Evolutionary conservation across 495 filamentous ascomycete species (phyloP), one percentile per base, ranked within the genome.

Genomic region (Penicillium cinerascens): DNA sequence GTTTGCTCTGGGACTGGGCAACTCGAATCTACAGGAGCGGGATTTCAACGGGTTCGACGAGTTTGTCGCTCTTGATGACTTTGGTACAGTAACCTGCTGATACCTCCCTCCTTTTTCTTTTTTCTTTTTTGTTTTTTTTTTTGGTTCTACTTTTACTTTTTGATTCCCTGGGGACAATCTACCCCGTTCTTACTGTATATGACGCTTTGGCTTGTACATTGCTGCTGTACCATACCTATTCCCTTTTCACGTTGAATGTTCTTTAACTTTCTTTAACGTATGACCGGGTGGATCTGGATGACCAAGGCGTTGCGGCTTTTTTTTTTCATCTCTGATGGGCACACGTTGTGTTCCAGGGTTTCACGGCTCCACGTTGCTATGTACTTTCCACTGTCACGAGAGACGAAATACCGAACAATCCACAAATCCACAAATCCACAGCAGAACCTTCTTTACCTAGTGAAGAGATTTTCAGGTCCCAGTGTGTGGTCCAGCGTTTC

Each of bases 11-110:
- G 64, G 61, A 10, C 43, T 72, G 41, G 69, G 65, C 16, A 62
- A 60, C 51, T 63, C 54, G 27, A 51, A 49, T 3, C 46, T 54
- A 15, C 56, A 56, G 20, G 56, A 66, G 13, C 56, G 58, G 8
- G 71, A 69, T 18, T 33, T 58, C 2, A 64, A 66, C 42, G 59
- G 55, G n/a, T 68, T 72, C 40, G 71, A 74, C 11, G 71, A 74
- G 5, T 60, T 69, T 37, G 55, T 72, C 15, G 49, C 60, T 2
- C 42, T 74, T 16, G 71, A 74, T 36, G 71, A 74, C 10, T 72
- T 55, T 55, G 54, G 62, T 23, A 64, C 64, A 17, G 64, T 64
- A 25, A 58, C 66, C 44, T 74, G 60, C 52, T 63, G 37, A 62
- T 17, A 3, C 39, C 44, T 52, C 47, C 23, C 47, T 40, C 29